Conservation (phyloP, 83 land plant species). For the Larix sibirica region DNA sequence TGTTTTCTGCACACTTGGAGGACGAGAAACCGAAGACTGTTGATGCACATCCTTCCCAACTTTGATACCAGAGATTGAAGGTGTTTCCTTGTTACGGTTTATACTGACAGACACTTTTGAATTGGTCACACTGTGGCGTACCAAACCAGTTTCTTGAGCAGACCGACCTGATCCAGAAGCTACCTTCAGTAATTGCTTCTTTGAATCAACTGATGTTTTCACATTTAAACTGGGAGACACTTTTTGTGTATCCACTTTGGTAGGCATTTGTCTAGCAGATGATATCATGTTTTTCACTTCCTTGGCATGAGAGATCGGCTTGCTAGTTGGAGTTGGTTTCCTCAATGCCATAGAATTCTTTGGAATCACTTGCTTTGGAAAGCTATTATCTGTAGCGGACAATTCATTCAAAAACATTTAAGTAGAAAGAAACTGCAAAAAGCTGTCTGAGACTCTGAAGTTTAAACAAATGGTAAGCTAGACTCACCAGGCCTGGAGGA, state of each 20-base stretch:
- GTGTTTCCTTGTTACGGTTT: background rate
- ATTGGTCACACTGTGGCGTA: background rate
- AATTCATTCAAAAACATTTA: background rate
- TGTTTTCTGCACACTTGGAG: conserved; percentile 12
- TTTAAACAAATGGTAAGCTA: background rate
- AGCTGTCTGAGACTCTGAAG: too few relatives aligned
- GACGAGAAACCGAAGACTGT: background rate
- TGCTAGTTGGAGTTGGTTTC: background rate
- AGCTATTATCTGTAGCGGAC: background rate
- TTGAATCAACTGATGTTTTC: background rate
- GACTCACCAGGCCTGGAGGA: conserved; percentile 6
- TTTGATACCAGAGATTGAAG: background rate
- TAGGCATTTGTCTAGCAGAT: conserved; percentile 8
- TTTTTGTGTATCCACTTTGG: conserved; percentile 10
- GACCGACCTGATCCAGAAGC: background rate
- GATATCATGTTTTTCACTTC: conserved; percentile 3
- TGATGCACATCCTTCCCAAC: background rate
- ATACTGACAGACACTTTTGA: background rate
- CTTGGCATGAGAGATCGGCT: conserved; percentile 3
- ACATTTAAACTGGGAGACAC: background rate
- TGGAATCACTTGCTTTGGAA: background rate
- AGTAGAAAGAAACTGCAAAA: background rate
- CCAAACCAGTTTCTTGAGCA: background rate
- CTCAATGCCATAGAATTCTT: conserved; percentile 1
- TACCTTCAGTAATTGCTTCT: background rate